Conservation (phyloP, 2,329 filamentous ascomycete genomes). For the Onygenales sp. region DNA sequence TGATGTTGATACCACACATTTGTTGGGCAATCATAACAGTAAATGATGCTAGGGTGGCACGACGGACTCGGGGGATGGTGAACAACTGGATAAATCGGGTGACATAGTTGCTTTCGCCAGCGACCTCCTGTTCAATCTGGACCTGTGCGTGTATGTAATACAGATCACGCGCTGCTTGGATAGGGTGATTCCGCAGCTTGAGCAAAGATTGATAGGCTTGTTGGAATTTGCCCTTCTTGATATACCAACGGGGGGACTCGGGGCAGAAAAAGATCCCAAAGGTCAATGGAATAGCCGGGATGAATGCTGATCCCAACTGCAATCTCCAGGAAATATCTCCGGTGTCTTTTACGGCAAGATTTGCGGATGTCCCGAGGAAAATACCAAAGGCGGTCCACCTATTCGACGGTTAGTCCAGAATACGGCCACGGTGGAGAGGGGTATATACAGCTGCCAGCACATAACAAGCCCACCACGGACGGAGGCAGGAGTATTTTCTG, state of each 20-base stretch:
- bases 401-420: conserved; percentile 2
- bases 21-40: conserved; percentile 73
- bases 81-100: conserved; percentile 49
- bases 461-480: conserved; percentile 50
- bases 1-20: conserved; percentile 64
- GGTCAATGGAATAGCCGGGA: conserved; percentile 54
- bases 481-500: conserved; percentile 46
- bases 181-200: conserved; percentile 46
- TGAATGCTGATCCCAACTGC: conserved; percentile 55
- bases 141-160: conserved; percentile 51
- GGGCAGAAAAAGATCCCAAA: conserved; percentile 52
- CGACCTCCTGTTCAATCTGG: conserved; percentile 34
- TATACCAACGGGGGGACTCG: conserved; percentile 56
- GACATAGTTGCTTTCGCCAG: conserved; percentile 45
- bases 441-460: conserved; percentile 38
- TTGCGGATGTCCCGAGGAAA: conserved; percentile 57
- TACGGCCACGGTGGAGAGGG: conserved; percentile 18
- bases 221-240: conserved; percentile 55
- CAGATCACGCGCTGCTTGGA: conserved; percentile 54
- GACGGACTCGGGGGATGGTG: conserved; percentile 39
- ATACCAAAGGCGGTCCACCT: conserved; percentile 52
- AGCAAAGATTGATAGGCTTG: conserved; percentile 53
- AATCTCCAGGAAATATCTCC: conserved; percentile 54
- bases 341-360: conserved; percentile 52
- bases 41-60: conserved; percentile 65